Conservation (phyloP, 345 rosid species). For the Raphanus sativus region DNA sequence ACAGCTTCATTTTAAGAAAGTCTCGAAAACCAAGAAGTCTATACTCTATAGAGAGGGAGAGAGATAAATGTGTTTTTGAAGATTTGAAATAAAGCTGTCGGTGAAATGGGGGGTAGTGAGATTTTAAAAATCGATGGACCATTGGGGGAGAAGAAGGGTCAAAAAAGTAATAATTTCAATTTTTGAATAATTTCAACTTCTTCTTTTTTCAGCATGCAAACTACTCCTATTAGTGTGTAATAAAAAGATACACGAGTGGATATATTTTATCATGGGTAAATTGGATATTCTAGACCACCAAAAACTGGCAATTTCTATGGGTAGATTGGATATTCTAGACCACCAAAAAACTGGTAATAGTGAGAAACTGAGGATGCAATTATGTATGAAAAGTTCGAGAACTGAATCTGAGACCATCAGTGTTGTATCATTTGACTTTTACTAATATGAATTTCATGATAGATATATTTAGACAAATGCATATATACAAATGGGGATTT, state of each 20-base stretch:
- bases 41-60: background rate
- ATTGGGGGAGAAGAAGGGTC: conserved; percentile 1
- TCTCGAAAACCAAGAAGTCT: conserved; percentile 33
- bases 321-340: background rate
- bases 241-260: too few relatives aligned
- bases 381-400: too few relatives aligned
- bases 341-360: background rate
- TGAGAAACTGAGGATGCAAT: background rate
- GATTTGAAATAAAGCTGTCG: conserved; percentile 42
- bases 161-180: background rate
- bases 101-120: conserved; percentile 6
- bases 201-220: background rate
- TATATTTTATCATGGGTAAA: background rate
- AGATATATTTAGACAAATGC: too few relatives aligned
- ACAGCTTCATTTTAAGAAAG: conserved; percentile 33
- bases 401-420: background rate
- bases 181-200: background rate
- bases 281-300: background rate
- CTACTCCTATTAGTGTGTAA: too few relatives aligned
- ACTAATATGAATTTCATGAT: background rate
- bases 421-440: background rate
- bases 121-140: conserved; percentile 32
- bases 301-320: background rate
- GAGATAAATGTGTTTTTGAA: conserved; percentile 23
- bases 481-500: background rate